Percentiles rank a stretch among this genome's conserved stretches.
phyloP scores from a whole-genome alignment of 2,329 filamentous ascomycete species.

The Fusarium nelsonii region DNA sequence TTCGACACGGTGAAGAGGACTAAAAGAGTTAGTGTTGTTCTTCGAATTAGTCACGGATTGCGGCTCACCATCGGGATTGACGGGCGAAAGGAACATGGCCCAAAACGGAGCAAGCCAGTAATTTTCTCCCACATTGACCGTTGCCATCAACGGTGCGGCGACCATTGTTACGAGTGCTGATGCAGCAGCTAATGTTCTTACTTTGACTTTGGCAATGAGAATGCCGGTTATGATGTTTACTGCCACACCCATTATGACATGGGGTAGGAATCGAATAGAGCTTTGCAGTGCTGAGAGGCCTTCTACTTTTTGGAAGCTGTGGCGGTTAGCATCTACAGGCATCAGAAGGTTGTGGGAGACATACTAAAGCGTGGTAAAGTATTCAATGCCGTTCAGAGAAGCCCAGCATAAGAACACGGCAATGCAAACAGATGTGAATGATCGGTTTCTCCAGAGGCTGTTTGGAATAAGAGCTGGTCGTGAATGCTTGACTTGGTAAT shows the following conservation, averaged over 20 bases:
- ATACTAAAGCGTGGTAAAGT: slow-evolving; percentile 63
- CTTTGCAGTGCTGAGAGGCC: slow-evolving; percentile 59
- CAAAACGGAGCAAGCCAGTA: slow-evolving; percentile 64
- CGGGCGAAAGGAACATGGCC: slow-evolving; percentile 59
- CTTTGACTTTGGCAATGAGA: slow-evolving; percentile 55
- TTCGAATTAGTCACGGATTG: accelerated
- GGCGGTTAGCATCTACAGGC: background rate
- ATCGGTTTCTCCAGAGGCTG: slow-evolving; percentile 66
- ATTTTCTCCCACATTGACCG: slow-evolving; percentile 59
- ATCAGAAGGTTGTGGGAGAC: slow-evolving; percentile 12
- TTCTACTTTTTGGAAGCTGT: slow-evolving; percentile 63
- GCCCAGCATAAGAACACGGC: slow-evolving; percentile 62
- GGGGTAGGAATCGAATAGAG: slow-evolving; percentile 62
- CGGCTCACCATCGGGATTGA: slow-evolving; percentile 57
- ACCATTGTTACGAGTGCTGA: slow-evolving; percentile 59
- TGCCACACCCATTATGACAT: slow-evolving; percentile 58
- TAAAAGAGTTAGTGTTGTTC: background rate
- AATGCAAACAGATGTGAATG: slow-evolving; percentile 68
- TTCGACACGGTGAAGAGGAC: slow-evolving; percentile 68
- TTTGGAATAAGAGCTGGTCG: slow-evolving; percentile 71
- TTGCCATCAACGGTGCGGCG: slow-evolving; percentile 67
- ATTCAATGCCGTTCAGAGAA: slow-evolving; percentile 61
- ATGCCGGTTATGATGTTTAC: slow-evolving; percentile 59
- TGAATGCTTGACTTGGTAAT: slow-evolving; percentile 59
- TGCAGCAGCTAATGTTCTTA: slow-evolving; percentile 55